Evolutionary conservation across 1,139 yeast genomes (phyloP).

Genomic region (Pneumocystis jirovecii): DNA sequence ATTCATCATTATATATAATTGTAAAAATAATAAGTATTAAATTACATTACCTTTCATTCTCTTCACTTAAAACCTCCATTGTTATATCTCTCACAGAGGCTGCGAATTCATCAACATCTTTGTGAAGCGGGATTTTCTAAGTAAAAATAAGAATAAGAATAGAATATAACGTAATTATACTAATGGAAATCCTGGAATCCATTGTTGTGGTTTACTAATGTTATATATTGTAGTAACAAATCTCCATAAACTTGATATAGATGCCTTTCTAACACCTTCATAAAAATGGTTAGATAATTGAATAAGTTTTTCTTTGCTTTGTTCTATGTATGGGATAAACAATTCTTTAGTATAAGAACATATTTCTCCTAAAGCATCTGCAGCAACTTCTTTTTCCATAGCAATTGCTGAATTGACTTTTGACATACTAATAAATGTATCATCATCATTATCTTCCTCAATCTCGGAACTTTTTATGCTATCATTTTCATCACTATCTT

Average conservation of each 20-base stretch:
- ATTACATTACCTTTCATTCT: conserved; percentile 41
- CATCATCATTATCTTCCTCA: conserved; percentile 20
- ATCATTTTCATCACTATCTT: conserved; percentile 6
- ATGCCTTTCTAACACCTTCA: conserved; percentile 76
- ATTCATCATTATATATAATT: conserved; percentile 1
- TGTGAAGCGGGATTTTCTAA: conserved; percentile 17
- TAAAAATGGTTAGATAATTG: conserved; percentile 75
- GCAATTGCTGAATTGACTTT: conserved; percentile 90
- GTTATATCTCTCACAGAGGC: conserved; percentile 53
- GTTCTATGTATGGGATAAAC: conserved; percentile 65
- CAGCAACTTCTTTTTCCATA: conserved; percentile 92
- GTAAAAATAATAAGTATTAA: not conserved
- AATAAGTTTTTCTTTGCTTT: conserved; percentile 46
- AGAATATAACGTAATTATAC: conserved; percentile 43
- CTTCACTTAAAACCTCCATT: conserved; percentile 50
- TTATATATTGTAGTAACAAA: conserved; percentile 59
- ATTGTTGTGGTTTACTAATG: conserved; percentile 28
- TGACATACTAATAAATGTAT: conserved; percentile 43
- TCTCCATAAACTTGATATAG: conserved; percentile 70
- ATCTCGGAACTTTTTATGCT: conserved; percentile 20
- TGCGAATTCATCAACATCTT: conserved; percentile 41
- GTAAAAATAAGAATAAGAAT: conserved; percentile 1
- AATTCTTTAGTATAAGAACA: conserved; percentile 73
- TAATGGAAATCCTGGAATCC: conserved; percentile 62
- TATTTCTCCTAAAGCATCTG: conserved; percentile 79